phyloP scores from a whole-genome alignment of 352 stramenopile species.

The Phytophthora ramorum region DNA sequence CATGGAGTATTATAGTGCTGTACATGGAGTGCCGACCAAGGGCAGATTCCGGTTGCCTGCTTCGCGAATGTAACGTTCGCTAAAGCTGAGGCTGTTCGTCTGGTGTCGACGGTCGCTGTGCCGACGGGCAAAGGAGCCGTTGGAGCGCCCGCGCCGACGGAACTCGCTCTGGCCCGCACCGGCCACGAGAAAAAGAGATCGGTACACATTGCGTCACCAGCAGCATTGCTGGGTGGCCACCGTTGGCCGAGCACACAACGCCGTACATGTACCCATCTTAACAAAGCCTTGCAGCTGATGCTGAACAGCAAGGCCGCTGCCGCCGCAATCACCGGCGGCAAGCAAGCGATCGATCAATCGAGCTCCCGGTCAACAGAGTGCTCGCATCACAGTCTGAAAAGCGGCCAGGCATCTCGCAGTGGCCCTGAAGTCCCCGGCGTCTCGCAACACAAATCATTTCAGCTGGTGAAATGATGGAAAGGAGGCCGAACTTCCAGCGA shows the following conservation, averaged over 20 bases:
- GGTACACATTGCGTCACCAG: conserved; percentile 3
- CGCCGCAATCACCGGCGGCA: neutral
- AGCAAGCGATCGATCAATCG: neutral
- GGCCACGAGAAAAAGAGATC: conserved; percentile 28
- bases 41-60: neutral
- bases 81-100: conserved; percentile 16
- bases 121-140: conserved; percentile 26
- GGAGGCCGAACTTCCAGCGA: neutral
- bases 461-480: conserved; percentile 2
- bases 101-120: conserved; percentile 4
- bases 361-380: too few relatives aligned
- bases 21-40: neutral
- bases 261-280: neutral
- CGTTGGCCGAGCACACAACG: neutral
- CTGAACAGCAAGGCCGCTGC: neutral
- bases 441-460: too few relatives aligned
- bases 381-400: too few relatives aligned
- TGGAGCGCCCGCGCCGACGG: neutral
- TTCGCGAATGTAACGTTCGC: conserved; percentile 11
- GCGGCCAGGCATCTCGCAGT: neutral
- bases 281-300: conserved; percentile 23
- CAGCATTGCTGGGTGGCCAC: conserved; percentile 14
- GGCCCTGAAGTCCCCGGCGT: too few relatives aligned
- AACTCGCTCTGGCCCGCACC: neutral
- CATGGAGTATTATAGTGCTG: neutral